These are phyloP conservation scores for Citrus maxima DNA, from an alignment of 345 rosid genomes.

Conservation along the genomic window DNA sequence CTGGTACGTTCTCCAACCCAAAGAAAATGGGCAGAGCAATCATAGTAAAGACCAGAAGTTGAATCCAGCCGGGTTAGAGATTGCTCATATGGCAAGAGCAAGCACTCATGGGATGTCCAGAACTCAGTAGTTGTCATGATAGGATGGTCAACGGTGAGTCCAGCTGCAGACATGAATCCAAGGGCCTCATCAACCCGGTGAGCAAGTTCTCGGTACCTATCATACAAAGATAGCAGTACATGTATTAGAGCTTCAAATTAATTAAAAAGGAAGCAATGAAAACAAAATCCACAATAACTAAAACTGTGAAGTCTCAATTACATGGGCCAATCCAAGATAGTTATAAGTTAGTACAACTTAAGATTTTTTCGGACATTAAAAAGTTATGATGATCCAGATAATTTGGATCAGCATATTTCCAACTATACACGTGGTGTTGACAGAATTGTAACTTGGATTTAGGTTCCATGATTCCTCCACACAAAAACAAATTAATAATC, in stretches of 20 bases:
- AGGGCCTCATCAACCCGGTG: conserved; percentile 75
- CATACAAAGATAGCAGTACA: neutral
- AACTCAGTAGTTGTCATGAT: conserved; percentile 73
- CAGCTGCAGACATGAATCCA: conserved; percentile 76
- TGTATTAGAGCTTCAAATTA: neutral
- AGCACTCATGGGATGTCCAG: conserved; percentile 81
- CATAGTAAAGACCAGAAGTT: conserved; percentile 67
- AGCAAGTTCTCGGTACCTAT: conserved; percentile 69
- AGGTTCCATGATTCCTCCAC: neutral
- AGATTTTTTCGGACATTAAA: neutral
- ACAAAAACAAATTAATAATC: neutral
- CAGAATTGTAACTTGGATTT: neutral
- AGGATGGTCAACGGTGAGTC: conserved; percentile 71
- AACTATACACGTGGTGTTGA: neutral
- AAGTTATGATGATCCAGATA: neutral
- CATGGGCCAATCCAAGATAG: neutral
- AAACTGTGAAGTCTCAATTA: too few relatives aligned
- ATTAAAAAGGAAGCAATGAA: neutral
- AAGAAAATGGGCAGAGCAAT: conserved; percentile 73
- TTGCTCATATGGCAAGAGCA: conserved; percentile 71
- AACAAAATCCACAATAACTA: neutral
- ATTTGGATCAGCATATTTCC: neutral
- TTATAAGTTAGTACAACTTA: neutral
- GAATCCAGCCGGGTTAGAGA: conserved; percentile 70
- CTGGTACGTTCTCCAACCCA: conserved; percentile 81